Base-by-base conservation (phyloP, 805 yeast species). In the Metschnikowia kunwiensis region DNA sequence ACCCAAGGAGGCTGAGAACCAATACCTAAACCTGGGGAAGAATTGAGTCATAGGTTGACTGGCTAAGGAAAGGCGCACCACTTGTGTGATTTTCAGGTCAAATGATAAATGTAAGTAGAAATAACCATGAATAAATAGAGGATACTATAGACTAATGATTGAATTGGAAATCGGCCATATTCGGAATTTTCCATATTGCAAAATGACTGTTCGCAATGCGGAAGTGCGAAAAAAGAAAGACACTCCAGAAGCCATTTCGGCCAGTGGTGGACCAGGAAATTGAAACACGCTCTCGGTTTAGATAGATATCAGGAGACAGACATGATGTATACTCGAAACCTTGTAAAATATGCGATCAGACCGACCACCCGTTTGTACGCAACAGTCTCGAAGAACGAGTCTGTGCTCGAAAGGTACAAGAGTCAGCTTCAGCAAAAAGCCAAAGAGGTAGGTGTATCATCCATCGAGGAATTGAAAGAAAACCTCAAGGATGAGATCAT, bases 401-500 rank as follows among this genome's bases (percentile, higher is more conserved):
- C 41, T 10, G 36, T 31, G 17, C n/a, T 41, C 24, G 44, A 45
- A 8, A 27, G 42, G 30, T 68, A 68, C 50, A 50, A 50, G 25
- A 55, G 49, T 6, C 62, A 68, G 39, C 54, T 68, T 20, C 58
- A 58, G 32, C 43, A 54, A 28, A 68, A 59, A 29, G 74, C 72
- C 22, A 45, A 54, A 37, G 51, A 46, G 17, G 46, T 61, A 17
- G 72, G 72, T 2, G 53, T 54, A 17, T 47, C 60, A 1, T 57
- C 67, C 23, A 60, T 85, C 4, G 77, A 77, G 5, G 84, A 84
- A 39, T 63, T 88, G 43, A 75, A 79, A 45, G 77, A 65, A 26
- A 76, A 74, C 44, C 60, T 82, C 44, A 79, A 82, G 50, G 82
- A 77, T 26, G 72, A 77, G 15, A 76, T 87, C 30, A 77, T 71